Base-by-base conservation (phyloP, 805 yeast genomes). In the Zygotorulaspora florentina region DNA sequence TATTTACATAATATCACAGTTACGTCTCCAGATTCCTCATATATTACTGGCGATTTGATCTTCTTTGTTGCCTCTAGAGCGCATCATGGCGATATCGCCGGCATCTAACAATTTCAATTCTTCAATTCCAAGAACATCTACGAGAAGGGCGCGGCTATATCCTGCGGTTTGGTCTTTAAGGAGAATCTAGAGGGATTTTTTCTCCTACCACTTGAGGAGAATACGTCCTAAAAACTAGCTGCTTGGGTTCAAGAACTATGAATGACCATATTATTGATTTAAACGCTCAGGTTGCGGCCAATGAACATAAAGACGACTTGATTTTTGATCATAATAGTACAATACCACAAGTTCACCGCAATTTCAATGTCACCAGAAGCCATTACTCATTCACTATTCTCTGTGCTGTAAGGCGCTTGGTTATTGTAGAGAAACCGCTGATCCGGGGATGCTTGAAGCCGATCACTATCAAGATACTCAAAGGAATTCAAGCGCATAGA, bases 81-180 rank as follows among this genome's bases (percentile, higher is more conserved):
- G 1, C 98, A 90, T 67, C 98, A 91, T 67, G 90, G 96, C 5
- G 98, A 90, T 65, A 90, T 91, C 59, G 97, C 97, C n/a, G 95
- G 96, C 11, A 79, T 84, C n/a, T n/a, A n/a, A n/a, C 97, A 97
- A 1, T 85, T 95, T 0, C 87, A 91, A 88, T 96, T 96, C 12
- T 96, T 96, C 8, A 81, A 85, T 60, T 87, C 96, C 1, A 87
- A 82, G 57, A 81, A 81, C 47, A 67, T 91, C 34, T 84, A 80
- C 73, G 90, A 90, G 60, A 97, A 90, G 67, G 98, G 97, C 37
- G 96, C 96, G 2, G 79, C 87, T 2, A 87, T 91, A 29, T 76
- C 79, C 57, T 81, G 93, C 1, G 90, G 83, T 61, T 73, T 85
- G 48, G 72, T 91, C 12, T n/a, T n/a, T n/a, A n/a, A n/a, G n/a